These are phyloP conservation scores for Lepiota subincarnata DNA, from an alignment of 768 basidiomycete genomes.

Conservation along the genomic window DNA sequence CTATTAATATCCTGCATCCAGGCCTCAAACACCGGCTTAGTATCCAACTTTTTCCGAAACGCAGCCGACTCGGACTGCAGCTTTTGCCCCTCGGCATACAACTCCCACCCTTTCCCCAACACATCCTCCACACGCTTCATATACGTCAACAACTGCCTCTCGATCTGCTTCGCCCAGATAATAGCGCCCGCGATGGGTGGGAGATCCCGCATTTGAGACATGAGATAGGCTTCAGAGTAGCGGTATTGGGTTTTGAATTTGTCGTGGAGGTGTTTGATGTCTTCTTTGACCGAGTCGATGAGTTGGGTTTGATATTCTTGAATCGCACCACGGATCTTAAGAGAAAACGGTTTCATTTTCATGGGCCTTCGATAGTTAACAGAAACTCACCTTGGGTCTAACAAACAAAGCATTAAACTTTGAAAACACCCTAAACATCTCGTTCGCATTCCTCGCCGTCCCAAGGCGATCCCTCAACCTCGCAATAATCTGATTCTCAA, in stretches of 20 bases:
- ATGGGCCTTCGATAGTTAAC: too few species aligned
- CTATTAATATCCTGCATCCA: conserved; percentile 96
- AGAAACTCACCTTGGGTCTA: conserved; percentile 13
- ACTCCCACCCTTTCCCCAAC: conserved; percentile 96
- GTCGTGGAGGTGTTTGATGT: conserved; percentile 92
- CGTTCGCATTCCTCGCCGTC: conserved; percentile 94
- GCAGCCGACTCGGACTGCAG: conserved; percentile 87
- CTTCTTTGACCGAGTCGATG: conserved; percentile 98
- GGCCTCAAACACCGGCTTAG: conserved; percentile 89
- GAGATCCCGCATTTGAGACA: conserved; percentile 98
- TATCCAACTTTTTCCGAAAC: conserved; percentile 96
- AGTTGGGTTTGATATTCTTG: conserved; percentile 99
- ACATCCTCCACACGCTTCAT: conserved; percentile 99
- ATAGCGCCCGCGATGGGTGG: conserved; percentile 98
- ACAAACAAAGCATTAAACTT: conserved; percentile 85
- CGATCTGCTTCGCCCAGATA: conserved; percentile 99
- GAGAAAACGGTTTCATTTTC: too few species aligned
- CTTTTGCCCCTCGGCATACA: conserved; percentile 98
- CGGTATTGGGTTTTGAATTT: conserved; percentile 99
- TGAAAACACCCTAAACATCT: conserved; percentile 99
- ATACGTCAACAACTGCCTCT: conserved; percentile 90
- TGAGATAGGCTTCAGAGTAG: conserved; percentile 92
- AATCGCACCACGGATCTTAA: conserved; percentile 98
- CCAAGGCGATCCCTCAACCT: conserved; percentile 87
- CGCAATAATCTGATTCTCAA: conserved; percentile 98